These are phyloP conservation scores for Prunus yedoensis DNA, from an alignment of 331 rosid genomes.

Conservation along the genomic window DNA sequence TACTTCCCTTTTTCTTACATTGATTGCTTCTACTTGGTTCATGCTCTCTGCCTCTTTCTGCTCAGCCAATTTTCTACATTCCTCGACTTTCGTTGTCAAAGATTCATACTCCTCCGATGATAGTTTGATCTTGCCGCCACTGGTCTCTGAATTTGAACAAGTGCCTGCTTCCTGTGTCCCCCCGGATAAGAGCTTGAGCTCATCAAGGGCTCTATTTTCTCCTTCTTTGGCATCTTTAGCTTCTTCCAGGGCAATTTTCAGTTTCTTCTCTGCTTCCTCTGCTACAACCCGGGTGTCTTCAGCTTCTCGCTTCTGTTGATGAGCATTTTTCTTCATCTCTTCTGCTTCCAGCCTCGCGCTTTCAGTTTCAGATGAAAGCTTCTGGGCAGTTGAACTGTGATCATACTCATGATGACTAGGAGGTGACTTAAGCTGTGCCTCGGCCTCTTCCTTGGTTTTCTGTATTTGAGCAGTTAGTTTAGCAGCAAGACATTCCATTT, in stretches of 20 bases:
- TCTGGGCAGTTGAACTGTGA: slow-evolving; percentile 23
- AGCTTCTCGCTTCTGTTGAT: slow-evolving; percentile 47
- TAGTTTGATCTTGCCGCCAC: slow-evolving; percentile 38
- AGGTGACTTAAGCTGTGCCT: slow-evolving; percentile 20
- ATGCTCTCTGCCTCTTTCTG: slow-evolving; percentile 39
- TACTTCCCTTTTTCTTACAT: slow-evolving; percentile 36
- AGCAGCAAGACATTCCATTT: slow-evolving; percentile 36
- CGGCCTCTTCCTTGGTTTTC: slow-evolving; percentile 22
- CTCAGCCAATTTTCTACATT: slow-evolving; percentile 37
- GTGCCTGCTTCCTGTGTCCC: slow-evolving; percentile 20
- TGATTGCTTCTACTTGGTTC: slow-evolving; percentile 37
- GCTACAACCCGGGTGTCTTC: slow-evolving; percentile 33
- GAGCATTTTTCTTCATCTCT: slow-evolving; percentile 45
- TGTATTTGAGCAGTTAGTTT: slow-evolving; percentile 28
- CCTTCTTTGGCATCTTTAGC: slow-evolving; percentile 61
- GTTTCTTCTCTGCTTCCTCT: slow-evolving; percentile 48
- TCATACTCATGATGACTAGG: background rate
- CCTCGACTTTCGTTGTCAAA: slow-evolving; percentile 42
- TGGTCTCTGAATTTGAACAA: slow-evolving; percentile 22
- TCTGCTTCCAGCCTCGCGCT: slow-evolving; percentile 47
- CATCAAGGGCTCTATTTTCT: slow-evolving; percentile 48
- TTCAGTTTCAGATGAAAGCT: slow-evolving; percentile 41
- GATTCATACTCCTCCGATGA: slow-evolving; percentile 39
- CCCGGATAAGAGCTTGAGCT: slow-evolving; percentile 41
- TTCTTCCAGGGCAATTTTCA: slow-evolving; percentile 38